Conservation (phyloP, 257 asterid genomes). For the Plantago elongata region DNA sequence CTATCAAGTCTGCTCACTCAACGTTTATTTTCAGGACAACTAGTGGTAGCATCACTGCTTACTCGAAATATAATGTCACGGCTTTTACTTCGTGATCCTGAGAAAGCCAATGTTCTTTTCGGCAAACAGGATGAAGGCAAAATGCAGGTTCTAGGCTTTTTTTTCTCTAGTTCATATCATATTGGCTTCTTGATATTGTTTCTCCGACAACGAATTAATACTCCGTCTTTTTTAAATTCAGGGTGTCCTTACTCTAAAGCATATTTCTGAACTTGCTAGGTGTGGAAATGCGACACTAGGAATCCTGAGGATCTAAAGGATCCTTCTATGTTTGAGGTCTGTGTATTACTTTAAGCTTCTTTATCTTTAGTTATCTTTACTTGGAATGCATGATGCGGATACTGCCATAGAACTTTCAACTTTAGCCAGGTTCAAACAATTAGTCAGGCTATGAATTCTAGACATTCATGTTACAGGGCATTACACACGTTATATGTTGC, state of each 20-base stretch:
- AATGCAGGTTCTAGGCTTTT: conserved; percentile 49
- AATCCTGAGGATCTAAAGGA: conserved; percentile 50
- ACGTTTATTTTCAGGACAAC: conserved; percentile 61
- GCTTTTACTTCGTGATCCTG: conserved; percentile 70
- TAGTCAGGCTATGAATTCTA: too few relatives aligned
- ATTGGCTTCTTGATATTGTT: background rate
- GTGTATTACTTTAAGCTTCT: conserved; percentile 19
- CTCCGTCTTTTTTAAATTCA: conserved; percentile 15
- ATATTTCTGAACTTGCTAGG: conserved; percentile 47
- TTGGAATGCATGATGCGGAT: conserved; percentile 8
- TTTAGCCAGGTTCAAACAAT: background rate
- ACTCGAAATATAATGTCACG: conserved; percentile 57
- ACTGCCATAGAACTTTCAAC: conserved; percentile 16
- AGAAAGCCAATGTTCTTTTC: conserved; percentile 67
- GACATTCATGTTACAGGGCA: conserved; percentile 42
- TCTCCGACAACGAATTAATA: conserved; percentile 9
- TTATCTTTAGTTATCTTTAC: conserved; percentile 3
- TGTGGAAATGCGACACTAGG: conserved; percentile 74
- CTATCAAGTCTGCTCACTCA: background rate
- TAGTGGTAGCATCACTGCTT: conserved; percentile 84
- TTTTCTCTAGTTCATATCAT: conserved; percentile 1
- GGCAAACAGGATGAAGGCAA: conserved; percentile 73
- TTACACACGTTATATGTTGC: conserved; percentile 92
- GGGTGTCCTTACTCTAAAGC: conserved; percentile 20
- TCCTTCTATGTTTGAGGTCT: conserved; percentile 82